Conservation (phyloP, 208 protist genomes). For the Endotrypanum monterogeii region DNA sequence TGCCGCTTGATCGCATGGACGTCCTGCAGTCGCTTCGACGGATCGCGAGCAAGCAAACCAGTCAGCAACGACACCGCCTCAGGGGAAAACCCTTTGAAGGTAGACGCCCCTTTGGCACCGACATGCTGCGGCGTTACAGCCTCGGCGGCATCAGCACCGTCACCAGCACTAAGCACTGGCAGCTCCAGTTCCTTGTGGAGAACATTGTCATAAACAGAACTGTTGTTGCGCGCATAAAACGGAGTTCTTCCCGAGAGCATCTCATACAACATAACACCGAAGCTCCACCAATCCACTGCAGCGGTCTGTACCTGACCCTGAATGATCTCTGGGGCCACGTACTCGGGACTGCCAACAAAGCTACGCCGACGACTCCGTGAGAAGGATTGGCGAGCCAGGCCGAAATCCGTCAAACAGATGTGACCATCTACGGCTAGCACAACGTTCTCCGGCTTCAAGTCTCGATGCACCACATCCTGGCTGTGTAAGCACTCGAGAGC, state of each 20-base stretch:
- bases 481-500: constrained; percentile 90
- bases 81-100: constrained; percentile 42
- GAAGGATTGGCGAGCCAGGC: constrained; percentile 80
- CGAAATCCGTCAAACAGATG: constrained; percentile 87
- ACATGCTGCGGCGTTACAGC: not conserved
- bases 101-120: constrained; percentile 7
- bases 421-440: constrained; percentile 85
- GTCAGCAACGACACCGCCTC: constrained; percentile 64
- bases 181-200: constrained; percentile 54
- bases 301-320: constrained; percentile 87
- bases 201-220: constrained; percentile 81
- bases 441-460: constrained; percentile 93
- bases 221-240: constrained; percentile 91
- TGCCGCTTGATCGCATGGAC: constrained; percentile 53
- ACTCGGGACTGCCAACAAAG: constrained; percentile 91
- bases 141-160: constrained; percentile 3
- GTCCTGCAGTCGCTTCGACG: constrained; percentile 43
- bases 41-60: constrained; percentile 59
- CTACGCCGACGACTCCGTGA: constrained; percentile 65
- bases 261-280: constrained; percentile 96
- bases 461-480: constrained; percentile 84
- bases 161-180: constrained; percentile 15
- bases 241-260: constrained; percentile 91
- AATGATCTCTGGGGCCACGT: constrained; percentile 93
- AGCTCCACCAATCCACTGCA: constrained; percentile 97